Percentiles rank a stretch among this genome's conserved stretches.
Conservation (phyloP, 2,329 filamentous ascomycete species). For the Epicoccum nigrum region DNA sequence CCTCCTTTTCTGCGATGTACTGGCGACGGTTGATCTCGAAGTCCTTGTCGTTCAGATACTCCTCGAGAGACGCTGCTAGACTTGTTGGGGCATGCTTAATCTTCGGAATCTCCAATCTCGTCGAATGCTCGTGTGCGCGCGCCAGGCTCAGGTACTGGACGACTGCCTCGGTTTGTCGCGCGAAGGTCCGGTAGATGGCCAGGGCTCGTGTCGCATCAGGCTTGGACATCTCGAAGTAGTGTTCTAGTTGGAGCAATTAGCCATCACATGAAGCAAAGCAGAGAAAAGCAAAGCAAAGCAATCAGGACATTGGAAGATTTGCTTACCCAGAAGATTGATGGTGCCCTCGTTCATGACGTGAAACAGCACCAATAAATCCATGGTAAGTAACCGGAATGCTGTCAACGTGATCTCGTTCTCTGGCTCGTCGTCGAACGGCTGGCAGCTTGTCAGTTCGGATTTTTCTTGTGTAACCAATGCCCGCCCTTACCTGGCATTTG, state of each 20-base stretch:
- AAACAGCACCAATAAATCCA: constrained; percentile 88
- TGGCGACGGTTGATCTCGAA: constrained; percentile 93
- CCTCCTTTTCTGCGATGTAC: constrained; percentile 86
- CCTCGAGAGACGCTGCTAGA: constrained; percentile 84
- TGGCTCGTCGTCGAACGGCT: constrained; percentile 85
- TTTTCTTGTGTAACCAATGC: background rate
- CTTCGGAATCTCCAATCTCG: constrained; percentile 91
- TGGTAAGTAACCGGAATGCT: constrained; percentile 86
- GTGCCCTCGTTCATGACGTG: constrained; percentile 96
- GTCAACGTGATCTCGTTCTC: constrained; percentile 97
- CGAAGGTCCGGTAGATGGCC: constrained; percentile 89
- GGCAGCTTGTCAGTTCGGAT: constrained; percentile 15
- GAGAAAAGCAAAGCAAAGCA: constrained; percentile 23
- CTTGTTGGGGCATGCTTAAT: constrained; percentile 96
- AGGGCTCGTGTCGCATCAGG: constrained; percentile 91
- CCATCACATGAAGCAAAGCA: too few species aligned
- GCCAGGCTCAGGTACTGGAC: constrained; percentile 89
- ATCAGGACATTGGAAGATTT: background rate
- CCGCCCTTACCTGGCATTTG: constrained; percentile 80
- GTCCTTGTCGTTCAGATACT: constrained; percentile 92
- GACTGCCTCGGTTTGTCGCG: constrained; percentile 88
- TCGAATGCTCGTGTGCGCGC: constrained; percentile 88
- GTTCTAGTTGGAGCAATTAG: too few species aligned
- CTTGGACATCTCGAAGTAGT: constrained; percentile 98
- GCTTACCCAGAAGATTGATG: constrained; percentile 90